Base-by-base conservation (phyloP, 305 asterid species). In the Fraxinus velutina region DNA sequence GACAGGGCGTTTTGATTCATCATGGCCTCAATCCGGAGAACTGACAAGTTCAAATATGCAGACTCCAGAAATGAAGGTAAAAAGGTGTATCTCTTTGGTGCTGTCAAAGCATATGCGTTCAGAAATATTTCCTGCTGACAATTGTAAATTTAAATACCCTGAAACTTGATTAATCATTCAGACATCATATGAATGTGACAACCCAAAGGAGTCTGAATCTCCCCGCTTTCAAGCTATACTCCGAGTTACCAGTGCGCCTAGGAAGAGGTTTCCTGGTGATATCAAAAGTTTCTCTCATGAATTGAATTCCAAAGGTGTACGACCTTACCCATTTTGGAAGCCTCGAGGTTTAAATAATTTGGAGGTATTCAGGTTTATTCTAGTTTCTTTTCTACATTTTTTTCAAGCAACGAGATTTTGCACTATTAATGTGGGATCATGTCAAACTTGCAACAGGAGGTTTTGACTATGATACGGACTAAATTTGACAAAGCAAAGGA, bases 201-300 rank as follows among this genome's bases (percentile, higher is more conserved):
- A 96, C 83, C 99, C 99, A n/a, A 96, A 94, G 89, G 99, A 94
- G 89, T 94, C 99, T 0, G 98, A 94, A 87, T 96, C 99, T 78
- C 99, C 99, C 5, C 97, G 99, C 55, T 92, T 96, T 86, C 98
- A 96, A 94, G 99, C 99, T 81, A 96, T 96, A 91, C 97, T 96
- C 64, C 97, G 99, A 80, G 87, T 96, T 78, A 96, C 99, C 57
- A 94, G 97, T 92, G 99, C 96, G 30, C 99, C 99, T 78, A 93
- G 98, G 92, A 96, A 96, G 91, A 90, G 98, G 89, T 89, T 88
- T 86, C 99, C 99, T 17, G 95, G 93, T 22, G 99, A 96, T 84
- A 93, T 96, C 78, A 96, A 96, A 88, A 96, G 99, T 88, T 96
- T 96, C 86, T 96, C 99, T 78, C 99, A 96, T 83, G 99, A 96